Evolutionary conservation across 2,329 filamentous ascomycete species (phyloP).

Genomic region (Trichophyton rubrum): DNA sequence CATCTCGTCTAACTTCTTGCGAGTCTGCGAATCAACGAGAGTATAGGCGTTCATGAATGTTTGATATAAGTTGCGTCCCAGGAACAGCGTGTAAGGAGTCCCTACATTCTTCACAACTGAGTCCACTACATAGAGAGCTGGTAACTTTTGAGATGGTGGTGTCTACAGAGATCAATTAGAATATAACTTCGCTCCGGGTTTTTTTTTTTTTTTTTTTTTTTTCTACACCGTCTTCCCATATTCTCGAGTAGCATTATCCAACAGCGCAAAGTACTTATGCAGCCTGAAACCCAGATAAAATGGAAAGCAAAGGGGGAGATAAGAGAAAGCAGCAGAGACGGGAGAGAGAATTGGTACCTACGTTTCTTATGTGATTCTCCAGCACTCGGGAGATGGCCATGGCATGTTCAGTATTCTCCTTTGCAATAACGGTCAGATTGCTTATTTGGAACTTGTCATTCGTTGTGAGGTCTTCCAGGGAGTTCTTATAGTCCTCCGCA

Average conservation of each 20-base stretch:
- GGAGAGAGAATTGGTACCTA: conserved; percentile 42
- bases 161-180: conserved; percentile 48
- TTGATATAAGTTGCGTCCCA: conserved; percentile 78
- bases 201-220: not conserved
- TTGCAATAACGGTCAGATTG: conserved; percentile 92
- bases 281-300: not conserved
- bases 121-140: conserved; percentile 93
- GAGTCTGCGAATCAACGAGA: conserved; percentile 67
- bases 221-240: not conserved
- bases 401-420: conserved; percentile 93
- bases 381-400: conserved; percentile 82
- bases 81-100: conserved; percentile 90
- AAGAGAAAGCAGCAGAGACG: conserved; percentile 5
- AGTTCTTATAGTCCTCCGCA: conserved; percentile 86
- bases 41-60: conserved; percentile 97
- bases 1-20: conserved; percentile 92
- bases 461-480: conserved; percentile 76
- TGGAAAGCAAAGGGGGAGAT: conserved; percentile 16
- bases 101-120: conserved; percentile 98
- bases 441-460: conserved; percentile 94
- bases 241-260: not conserved
- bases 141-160: conserved; percentile 75
- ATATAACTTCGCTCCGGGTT: not conserved
- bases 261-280: conserved; percentile 6
- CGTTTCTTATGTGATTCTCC: conserved; percentile 86